Evolutionary conservation across 2,329 filamentous ascomycete species (phyloP).

Genomic region (Trichophyton verrucosum): DNA sequence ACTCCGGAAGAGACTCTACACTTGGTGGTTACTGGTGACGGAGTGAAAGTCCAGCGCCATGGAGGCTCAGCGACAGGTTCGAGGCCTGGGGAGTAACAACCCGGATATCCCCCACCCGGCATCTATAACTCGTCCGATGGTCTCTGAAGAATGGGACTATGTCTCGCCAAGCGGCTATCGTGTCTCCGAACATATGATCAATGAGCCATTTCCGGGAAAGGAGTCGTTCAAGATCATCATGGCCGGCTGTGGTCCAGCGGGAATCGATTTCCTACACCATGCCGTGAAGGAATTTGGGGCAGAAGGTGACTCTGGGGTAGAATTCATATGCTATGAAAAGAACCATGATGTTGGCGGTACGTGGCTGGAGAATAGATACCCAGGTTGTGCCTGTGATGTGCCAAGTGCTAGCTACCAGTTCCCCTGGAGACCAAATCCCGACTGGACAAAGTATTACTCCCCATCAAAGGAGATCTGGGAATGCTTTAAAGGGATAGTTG

Average conservation of each 20-base stretch:
- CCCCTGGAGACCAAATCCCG: constrained; percentile 53
- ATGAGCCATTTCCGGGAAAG: constrained; percentile 10
- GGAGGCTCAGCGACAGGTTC: neutral
- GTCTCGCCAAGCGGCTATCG: constrained; percentile 10
- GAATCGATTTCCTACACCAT: constrained; percentile 16
- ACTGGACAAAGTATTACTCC: constrained; percentile 59
- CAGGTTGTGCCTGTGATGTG: constrained; percentile 56
- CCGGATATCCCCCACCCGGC: constrained; percentile 12
- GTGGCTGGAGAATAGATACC: constrained; percentile 38
- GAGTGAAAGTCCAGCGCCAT: neutral
- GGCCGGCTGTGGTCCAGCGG: constrained; percentile 13
- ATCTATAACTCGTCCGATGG: constrained; percentile 11
- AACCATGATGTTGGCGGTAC: constrained; percentile 28
- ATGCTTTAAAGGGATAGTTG: constrained; percentile 53
- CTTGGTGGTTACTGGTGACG: neutral
- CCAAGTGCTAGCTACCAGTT: constrained; percentile 59
- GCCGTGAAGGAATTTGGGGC: constrained; percentile 9
- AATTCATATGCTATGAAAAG: constrained; percentile 21
- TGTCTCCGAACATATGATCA: constrained; percentile 13
- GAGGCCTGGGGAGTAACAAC: constrained; percentile 12
- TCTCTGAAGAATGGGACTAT: constrained; percentile 9
- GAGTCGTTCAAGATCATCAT: constrained; percentile 14
- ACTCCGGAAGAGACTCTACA: neutral
- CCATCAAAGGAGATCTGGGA: constrained; percentile 53
- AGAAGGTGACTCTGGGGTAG: constrained; percentile 10